Evolutionary conservation across 139 green algal species (phyloP).

Genomic region (Spirogloea muscicola): DNA sequence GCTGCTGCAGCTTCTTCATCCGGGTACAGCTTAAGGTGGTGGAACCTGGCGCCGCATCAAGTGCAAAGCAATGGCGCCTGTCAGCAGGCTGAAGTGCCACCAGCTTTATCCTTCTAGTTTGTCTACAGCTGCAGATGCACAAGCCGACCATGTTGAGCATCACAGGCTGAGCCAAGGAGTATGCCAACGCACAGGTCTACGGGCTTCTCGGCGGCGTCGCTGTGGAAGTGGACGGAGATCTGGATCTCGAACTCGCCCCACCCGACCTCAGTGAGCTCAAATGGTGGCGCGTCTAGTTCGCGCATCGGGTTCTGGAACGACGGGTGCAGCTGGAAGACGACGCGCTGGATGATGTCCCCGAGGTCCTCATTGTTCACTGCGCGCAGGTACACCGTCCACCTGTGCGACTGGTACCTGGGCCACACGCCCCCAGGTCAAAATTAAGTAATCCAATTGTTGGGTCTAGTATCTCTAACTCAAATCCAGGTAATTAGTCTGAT

Average conservation of each 20-base stretch:
- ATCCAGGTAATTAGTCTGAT: too few species aligned
- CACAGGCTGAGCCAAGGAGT: too few species aligned
- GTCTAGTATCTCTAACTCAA: too few species aligned
- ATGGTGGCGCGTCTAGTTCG: conserved; percentile 56
- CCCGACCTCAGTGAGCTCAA: conserved; percentile 77
- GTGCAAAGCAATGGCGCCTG: too few species aligned
- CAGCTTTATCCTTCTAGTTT: not conserved
- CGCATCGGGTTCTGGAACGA: conserved; percentile 72
- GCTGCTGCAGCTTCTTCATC: conserved; percentile 61
- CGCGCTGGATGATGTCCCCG: conserved; percentile 66
- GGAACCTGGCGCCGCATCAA: too few species aligned
- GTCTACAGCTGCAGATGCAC: too few species aligned
- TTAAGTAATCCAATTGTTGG: too few species aligned
- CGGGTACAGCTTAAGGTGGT: conserved; percentile 79
- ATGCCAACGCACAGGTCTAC: conserved; percentile 62
- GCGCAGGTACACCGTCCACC: conserved; percentile 91
- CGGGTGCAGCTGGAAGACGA: conserved; percentile 86
- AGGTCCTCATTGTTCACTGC: conserved; percentile 73
- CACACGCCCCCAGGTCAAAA: too few species aligned
- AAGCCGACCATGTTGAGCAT: not conserved
- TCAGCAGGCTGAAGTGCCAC: not conserved
- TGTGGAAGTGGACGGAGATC: conserved; percentile 66
- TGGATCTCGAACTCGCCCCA: conserved; percentile 96
- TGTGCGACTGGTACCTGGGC: conserved; percentile 64
- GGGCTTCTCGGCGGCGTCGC: conserved; percentile 63